Conservation (phyloP, 2,329 filamentous ascomycete genomes). For the Diaporthe amygdali region DNA sequence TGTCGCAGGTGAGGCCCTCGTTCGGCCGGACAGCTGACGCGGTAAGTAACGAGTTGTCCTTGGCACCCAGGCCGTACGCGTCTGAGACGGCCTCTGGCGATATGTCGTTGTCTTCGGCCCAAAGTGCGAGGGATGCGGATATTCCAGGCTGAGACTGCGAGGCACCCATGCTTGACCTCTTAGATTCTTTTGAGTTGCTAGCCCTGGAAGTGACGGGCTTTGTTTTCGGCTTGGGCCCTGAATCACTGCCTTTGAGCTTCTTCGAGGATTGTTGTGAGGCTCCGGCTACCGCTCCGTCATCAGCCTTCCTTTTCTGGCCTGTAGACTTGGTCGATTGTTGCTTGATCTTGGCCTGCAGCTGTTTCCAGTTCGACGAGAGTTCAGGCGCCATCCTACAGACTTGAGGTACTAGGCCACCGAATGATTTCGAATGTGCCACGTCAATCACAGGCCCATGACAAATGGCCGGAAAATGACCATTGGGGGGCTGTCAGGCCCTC, state of each 20-base stretch:
- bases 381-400: constrained; percentile 45
- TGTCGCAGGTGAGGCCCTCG: constrained; percentile 63
- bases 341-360: constrained; percentile 69
- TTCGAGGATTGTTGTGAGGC: constrained; percentile 31
- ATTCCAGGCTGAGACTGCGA: constrained; percentile 51
- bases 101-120: constrained; percentile 66
- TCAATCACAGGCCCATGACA: background rate
- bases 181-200: constrained; percentile 24
- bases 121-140: constrained; percentile 62
- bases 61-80: constrained; percentile 63
- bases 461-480: background rate
- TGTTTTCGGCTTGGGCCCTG: constrained; percentile 14
- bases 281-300: constrained; percentile 33
- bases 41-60: constrained; percentile 54
- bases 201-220: constrained; percentile 24
- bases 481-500: background rate
- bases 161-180: constrained; percentile 56
- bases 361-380: constrained; percentile 79
- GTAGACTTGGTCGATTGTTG: constrained; percentile 45
- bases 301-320: constrained; percentile 50
- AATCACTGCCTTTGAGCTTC: constrained; percentile 33
- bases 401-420: background rate
- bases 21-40: constrained; percentile 61
- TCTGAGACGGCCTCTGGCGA: constrained; percentile 64
- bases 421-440: constrained; percentile 3